Conservation (phyloP, 257 asterid species). For the Solanum ahanhuiri region DNA sequence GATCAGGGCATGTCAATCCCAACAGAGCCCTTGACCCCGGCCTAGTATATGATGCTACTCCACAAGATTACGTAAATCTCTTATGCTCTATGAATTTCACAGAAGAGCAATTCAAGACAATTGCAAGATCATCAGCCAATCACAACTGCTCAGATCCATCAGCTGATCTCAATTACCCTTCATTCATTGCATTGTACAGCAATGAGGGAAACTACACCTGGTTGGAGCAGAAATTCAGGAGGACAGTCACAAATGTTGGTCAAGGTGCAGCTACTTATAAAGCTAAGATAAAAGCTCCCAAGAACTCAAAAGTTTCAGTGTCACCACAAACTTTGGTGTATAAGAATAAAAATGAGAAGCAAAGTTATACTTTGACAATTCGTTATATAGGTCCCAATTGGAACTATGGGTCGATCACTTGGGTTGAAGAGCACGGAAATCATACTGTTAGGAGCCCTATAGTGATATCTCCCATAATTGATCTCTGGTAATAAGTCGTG, state of each 20-base stretch:
- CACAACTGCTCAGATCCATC: slow-evolving; percentile 6
- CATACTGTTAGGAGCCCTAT: slow-evolving; percentile 6
- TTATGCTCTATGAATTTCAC: slow-evolving; percentile 18
- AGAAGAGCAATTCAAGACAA: neutral
- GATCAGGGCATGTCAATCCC: slow-evolving; percentile 15
- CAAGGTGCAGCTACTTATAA: slow-evolving; percentile 2
- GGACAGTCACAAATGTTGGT: slow-evolving; percentile 15
- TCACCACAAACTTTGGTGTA: neutral
- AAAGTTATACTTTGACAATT: slow-evolving; percentile 7
- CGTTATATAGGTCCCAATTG: neutral
- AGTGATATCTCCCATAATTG: neutral
- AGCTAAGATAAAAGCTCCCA: neutral
- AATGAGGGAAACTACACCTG: neutral
- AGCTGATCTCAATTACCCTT: slow-evolving; percentile 11
- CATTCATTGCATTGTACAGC: slow-evolving; percentile 4
- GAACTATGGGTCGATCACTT: slow-evolving; percentile 28
- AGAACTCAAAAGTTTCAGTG: neutral
- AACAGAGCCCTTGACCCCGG: slow-evolving; percentile 17
- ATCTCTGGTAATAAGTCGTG: neutral
- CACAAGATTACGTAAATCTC: slow-evolving; percentile 18
- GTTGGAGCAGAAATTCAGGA: neutral
- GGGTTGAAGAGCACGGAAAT: slow-evolving; percentile 25
- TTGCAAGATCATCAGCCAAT: neutral
- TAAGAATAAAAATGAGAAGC: slow-evolving; percentile 7
- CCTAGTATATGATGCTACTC: slow-evolving; percentile 10